Percentiles rank a stretch among this genome's conserved stretches.
phyloP scores from a whole-genome alignment of 75 land plant species.

The Pinus albicaulis region DNA sequence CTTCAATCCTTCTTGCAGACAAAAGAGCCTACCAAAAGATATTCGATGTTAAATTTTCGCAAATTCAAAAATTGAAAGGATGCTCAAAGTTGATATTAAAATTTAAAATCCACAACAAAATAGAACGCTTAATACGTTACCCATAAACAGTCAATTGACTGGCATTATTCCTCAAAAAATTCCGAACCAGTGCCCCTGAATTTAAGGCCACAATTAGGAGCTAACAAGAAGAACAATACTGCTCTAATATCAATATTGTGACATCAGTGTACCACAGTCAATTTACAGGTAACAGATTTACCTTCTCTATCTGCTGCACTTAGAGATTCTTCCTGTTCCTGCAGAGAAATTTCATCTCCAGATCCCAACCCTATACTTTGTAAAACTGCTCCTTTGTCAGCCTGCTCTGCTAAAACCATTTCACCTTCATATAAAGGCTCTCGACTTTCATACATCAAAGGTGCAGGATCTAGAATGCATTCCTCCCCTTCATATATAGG shows the following conservation, averaged over 20 bases:
- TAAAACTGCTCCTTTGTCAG: constrained; percentile 14
- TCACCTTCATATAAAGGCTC: constrained; percentile 96
- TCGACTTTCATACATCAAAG: constrained; percentile 32
- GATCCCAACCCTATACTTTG: background rate
- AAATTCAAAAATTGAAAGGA: background rate
- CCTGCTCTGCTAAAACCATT: constrained; percentile 70
- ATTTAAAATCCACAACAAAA: background rate
- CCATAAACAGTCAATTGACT: constrained; percentile 92
- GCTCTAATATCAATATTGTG: background rate
- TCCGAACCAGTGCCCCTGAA: constrained; percentile 64
- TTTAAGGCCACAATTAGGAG: background rate
- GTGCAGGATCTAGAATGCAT: constrained; percentile 46
- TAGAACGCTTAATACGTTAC: constrained; percentile 31
- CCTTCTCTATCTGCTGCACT: constrained; percentile 28
- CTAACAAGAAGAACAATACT: background rate
- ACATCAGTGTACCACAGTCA: background rate
- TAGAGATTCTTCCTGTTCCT: constrained; percentile 11
- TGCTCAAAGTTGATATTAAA: background rate
- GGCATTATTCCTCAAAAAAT: constrained; percentile 75
- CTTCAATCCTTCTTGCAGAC: constrained; percentile 79
- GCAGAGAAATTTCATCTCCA: constrained; percentile 3
- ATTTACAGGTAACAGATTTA: constrained; percentile 6
- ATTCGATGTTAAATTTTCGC: background rate
- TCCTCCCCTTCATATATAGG: constrained; percentile 97
- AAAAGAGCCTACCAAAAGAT: constrained; percentile 62